These are phyloP conservation scores for Lentinula detonsa DNA, from an alignment of 768 basidiomycete species.

Conservation along the genomic window DNA sequence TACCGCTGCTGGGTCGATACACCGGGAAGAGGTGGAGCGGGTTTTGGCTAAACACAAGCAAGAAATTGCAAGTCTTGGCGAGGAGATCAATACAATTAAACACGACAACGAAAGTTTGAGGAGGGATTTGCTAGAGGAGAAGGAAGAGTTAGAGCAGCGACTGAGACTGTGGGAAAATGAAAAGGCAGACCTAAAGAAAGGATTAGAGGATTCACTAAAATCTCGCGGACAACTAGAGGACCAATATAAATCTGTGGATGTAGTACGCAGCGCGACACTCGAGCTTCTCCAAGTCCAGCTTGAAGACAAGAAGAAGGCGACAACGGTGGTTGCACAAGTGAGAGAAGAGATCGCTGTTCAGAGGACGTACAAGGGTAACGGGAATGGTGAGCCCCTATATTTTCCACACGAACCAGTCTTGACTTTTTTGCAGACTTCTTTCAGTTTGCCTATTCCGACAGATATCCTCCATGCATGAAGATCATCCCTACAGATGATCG, in stretches of 20 bases:
- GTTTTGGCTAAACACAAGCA: conserved; percentile 24
- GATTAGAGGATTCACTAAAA: not conserved
- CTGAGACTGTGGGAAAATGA: not conserved
- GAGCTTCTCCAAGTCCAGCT: not conserved
- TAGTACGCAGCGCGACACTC: not conserved
- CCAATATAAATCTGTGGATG: not conserved
- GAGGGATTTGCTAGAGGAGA: conserved; percentile 3
- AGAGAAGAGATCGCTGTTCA: not conserved
- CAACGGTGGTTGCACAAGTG: not conserved
- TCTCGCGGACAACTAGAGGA: not conserved
- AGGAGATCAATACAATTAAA: conserved; percentile 22
- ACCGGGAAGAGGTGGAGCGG: conserved; percentile 26
- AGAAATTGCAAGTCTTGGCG: conserved; percentile 25
- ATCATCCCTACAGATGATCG: conserved; percentile 10
- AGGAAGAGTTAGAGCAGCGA: not conserved
- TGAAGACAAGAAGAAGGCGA: not conserved
- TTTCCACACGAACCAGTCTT: not conserved
- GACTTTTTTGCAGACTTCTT: conserved; percentile 1
- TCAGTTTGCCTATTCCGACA: conserved; percentile 12
- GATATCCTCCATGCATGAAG: conserved; percentile 16
- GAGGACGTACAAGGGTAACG: not conserved
- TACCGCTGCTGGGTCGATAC: conserved; percentile 30
- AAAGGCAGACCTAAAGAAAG: not conserved
- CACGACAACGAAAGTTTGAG: not conserved
- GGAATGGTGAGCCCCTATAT: not conserved